Conservation (phyloP, 768 basidiomycete species). For the Tulasnella sp. region DNA sequence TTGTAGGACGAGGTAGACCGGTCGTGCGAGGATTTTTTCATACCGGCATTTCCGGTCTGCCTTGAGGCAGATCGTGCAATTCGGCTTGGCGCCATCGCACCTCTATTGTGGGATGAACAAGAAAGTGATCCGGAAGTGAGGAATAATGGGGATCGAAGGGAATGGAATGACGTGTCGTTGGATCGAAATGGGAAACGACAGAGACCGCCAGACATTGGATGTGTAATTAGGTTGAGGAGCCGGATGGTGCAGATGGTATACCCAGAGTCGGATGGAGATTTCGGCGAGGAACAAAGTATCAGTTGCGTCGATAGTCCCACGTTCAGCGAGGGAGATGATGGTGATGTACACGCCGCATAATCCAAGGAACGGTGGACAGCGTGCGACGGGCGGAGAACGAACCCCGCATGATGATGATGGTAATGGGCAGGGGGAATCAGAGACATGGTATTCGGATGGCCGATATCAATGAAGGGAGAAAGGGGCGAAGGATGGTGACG, state of each 20-base stretch:
- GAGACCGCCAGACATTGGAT: neutral
- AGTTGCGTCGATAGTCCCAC: too few species aligned
- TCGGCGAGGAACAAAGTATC: too few species aligned
- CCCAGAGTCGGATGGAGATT: too few species aligned
- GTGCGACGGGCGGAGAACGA: neutral
- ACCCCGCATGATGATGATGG: neutral
- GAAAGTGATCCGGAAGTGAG: neutral
- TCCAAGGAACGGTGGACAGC: neutral
- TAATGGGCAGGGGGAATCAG: neutral
- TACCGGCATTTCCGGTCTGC: constrained; percentile 29
- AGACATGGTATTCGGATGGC: neutral
- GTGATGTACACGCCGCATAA: too few species aligned
- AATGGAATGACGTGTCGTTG: neutral
- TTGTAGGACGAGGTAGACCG: constrained; percentile 30
- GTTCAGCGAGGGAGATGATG: too few species aligned
- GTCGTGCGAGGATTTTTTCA: constrained; percentile 4
- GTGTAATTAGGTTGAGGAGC: too few species aligned
- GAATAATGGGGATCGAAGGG: neutral
- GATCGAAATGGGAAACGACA: neutral
- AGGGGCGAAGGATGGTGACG: neutral
- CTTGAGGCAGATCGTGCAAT: neutral
- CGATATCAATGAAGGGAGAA: neutral
- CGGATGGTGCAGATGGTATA: too few species aligned
- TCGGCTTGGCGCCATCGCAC: constrained; percentile 26
- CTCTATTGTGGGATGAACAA: neutral